Evolutionary conservation across 1,284 basidiomycete species (phyloP).

Genomic region (Porodaedalea pini): DNA sequence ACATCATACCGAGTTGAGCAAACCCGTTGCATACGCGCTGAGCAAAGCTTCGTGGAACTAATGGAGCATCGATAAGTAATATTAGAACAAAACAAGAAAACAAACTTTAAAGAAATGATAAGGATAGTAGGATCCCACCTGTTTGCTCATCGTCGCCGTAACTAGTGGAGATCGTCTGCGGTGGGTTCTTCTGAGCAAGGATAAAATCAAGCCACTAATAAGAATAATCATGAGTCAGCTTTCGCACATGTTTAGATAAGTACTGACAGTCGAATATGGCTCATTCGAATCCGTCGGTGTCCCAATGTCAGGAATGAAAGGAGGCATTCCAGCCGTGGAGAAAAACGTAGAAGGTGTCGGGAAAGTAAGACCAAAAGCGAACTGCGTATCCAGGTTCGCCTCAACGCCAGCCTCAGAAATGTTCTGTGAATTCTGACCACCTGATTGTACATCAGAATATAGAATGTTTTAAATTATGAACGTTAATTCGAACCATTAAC

Average conservation of each 20-base stretch:
- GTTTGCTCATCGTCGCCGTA: constrained; percentile 72
- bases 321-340: constrained; percentile 58
- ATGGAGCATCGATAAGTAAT: not conserved
- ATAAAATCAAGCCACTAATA: constrained; percentile 60
- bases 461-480: constrained; percentile 9
- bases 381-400: constrained; percentile 70
- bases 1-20: constrained; percentile 51
- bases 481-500: constrained; percentile 40
- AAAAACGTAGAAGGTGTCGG: constrained; percentile 49
- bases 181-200: constrained; percentile 38
- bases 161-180: constrained; percentile 56
- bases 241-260: not conserved
- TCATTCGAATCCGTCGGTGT: constrained; percentile 53
- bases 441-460: constrained; percentile 28
- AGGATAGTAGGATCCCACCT: constrained; percentile 32
- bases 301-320: constrained; percentile 49
- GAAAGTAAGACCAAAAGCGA: constrained; percentile 58
- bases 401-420: constrained; percentile 53
- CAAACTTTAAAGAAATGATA: constrained; percentile 3
- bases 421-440: constrained; percentile 61
- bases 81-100: constrained; percentile 13
- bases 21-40: constrained; percentile 59
- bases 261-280: constrained; percentile 51
- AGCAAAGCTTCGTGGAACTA: constrained; percentile 62
- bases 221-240: constrained; percentile 12